Percentiles rank a stretch among this genome's conserved stretches.
Evolutionary conservation across 2,329 filamentous ascomycete genomes (phyloP).

Genomic region (Trichoderma koningii): DNA sequence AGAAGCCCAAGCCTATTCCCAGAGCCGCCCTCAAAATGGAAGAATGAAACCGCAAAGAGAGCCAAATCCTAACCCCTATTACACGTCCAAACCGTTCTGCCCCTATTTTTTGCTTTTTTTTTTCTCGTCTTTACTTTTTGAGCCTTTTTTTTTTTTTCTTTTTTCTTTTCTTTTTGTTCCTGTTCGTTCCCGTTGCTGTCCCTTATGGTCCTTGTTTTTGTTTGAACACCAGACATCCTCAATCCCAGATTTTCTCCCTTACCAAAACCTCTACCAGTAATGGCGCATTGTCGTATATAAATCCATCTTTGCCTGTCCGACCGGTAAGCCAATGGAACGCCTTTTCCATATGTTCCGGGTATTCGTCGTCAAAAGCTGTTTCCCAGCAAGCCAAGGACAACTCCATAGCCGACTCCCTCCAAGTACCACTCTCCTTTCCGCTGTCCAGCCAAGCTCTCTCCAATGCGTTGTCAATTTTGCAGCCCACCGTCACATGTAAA

Average conservation of each 20-base stretch:
- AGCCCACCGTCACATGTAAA: slow-evolving; percentile 25
- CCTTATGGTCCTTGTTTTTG: neutral
- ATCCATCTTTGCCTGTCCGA: slow-evolving; percentile 4
- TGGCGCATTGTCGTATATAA: neutral
- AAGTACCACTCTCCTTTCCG: neutral
- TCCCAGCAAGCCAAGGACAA: slow-evolving; percentile 17
- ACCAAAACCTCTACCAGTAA: neutral
- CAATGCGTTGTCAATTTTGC: slow-evolving; percentile 19
- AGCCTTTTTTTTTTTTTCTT: neutral
- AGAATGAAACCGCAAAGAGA: slow-evolving; percentile 17
- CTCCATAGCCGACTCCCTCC: slow-evolving; percentile 1
- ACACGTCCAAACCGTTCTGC: neutral
- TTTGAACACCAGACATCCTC: slow-evolving; percentile 1
- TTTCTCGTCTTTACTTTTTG: neutral
- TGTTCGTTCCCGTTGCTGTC: neutral
- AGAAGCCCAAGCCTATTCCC: slow-evolving; percentile 19
- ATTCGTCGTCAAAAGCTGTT: neutral
- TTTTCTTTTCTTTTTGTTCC: neutral
- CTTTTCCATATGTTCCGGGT: slow-evolving; percentile 14
- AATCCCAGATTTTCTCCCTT: neutral
- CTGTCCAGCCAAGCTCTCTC: neutral
- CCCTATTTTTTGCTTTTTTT: slow-evolving; percentile 1
- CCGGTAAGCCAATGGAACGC: slow-evolving; percentile 22
- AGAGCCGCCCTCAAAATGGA: slow-evolving; percentile 15
- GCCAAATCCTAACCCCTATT: neutral